Evolutionary conservation across 164 flowering plant genomes (phyloP).

Genomic region (Houttuynia cordata): DNA sequence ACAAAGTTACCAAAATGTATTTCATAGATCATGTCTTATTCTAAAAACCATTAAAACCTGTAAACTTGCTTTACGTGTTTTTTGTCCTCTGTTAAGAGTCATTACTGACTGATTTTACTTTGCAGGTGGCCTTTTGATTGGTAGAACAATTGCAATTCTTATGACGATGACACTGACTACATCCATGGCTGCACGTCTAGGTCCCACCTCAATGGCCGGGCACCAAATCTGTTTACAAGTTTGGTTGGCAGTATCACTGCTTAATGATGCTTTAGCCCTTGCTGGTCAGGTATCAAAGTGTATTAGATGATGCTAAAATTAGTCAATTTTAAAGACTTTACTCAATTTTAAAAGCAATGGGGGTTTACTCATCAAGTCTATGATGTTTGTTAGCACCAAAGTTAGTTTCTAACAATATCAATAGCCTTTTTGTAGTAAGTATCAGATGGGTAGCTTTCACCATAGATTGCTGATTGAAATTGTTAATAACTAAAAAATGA

Average conservation of each 20-base stretch:
- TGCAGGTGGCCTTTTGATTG: slow-evolving; percentile 74
- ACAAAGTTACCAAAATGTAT: no score
- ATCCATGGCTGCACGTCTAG: slow-evolving; percentile 81
- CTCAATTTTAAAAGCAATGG: no score
- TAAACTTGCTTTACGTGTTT: background rate
- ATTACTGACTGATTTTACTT: slow-evolving; percentile 1
- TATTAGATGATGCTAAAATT: no score
- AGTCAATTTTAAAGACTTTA: no score
- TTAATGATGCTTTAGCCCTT: slow-evolving; percentile 91
- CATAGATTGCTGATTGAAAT: no score
- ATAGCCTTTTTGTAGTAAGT: no score
- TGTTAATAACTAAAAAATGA: no score
- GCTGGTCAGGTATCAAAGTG: slow-evolving; percentile 67
- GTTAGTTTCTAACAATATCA: no score
- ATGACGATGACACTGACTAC: slow-evolving; percentile 67
- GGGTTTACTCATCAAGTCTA: no score
- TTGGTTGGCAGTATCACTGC: slow-evolving; percentile 85
- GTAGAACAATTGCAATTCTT: slow-evolving; percentile 71
- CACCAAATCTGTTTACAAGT: slow-evolving; percentile 80
- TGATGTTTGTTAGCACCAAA: no score
- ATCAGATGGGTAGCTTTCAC: no score
- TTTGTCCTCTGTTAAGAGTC: background rate
- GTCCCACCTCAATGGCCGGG: slow-evolving; percentile 86
- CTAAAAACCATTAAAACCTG: background rate
- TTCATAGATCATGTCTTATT: no score